A percentile compares a stretch with the other conserved stretches of the same genome.
phyloP scores from a whole-genome alignment of 129 eudicot species.

The Artemisia tridentata region DNA sequence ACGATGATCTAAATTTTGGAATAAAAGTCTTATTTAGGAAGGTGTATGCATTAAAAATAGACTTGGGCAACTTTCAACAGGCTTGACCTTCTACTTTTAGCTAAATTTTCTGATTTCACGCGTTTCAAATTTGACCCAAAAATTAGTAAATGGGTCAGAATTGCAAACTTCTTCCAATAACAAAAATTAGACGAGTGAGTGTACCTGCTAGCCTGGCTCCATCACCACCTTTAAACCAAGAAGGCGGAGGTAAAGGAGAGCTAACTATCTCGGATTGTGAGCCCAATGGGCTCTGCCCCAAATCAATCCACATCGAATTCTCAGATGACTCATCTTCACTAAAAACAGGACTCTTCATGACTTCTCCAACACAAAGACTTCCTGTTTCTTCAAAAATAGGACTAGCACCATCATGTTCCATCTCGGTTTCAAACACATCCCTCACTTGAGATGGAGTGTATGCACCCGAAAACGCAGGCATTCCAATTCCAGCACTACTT shows the following conservation, averaged over 20 bases:
- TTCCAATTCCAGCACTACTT: constrained; percentile 22
- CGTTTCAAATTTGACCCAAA: not conserved
- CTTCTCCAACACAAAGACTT: constrained; percentile 35
- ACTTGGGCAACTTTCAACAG: too few species aligned
- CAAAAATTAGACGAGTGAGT: not conserved
- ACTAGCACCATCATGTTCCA: constrained; percentile 42
- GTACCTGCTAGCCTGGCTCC: constrained; percentile 21
- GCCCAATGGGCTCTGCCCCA: constrained; percentile 44
- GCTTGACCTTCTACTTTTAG: too few species aligned
- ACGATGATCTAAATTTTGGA: too few species aligned
- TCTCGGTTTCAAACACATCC: constrained; percentile 42
- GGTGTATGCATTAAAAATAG: too few species aligned
- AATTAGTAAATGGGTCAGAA: too few species aligned
- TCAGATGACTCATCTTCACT: constrained; percentile 47
- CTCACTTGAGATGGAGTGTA: constrained; percentile 44
- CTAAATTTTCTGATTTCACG: not conserved
- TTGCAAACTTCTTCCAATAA: not conserved
- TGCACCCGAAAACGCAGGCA: constrained; percentile 45
- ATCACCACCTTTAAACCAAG: constrained; percentile 23
- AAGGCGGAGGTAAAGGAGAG: constrained; percentile 38
- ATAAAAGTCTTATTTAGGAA: too few species aligned
- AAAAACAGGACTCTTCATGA: constrained; percentile 42
- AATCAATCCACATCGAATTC: constrained; percentile 43
- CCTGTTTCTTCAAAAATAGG: constrained; percentile 36
- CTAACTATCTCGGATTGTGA: constrained; percentile 32